Base-by-base conservation (phyloP, 192 early-diverging fungal genomes). In the Coemansia sp. region DNA sequence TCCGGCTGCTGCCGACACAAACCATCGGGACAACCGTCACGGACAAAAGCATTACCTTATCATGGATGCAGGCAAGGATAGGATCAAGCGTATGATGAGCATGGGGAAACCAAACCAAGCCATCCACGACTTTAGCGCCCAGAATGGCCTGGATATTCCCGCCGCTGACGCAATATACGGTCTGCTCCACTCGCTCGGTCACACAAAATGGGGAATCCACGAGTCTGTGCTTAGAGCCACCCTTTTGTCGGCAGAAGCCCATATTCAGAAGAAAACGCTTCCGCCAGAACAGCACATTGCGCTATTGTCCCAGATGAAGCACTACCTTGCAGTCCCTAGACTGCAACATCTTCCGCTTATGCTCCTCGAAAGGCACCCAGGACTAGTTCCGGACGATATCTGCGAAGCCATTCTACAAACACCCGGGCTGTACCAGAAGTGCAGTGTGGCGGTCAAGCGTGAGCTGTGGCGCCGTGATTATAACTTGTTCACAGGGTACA, bases 1-100 rank as follows among this genome's bases (percentile, higher is more conserved):
- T 16, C 26, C 51, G 8, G 51, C 19, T 4, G 51, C 51, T 21
- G 8, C 21, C 26, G 51, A 54, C 22, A 10, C 8, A 8, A 26
- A 19, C 51, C 51, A 54, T 9, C 19, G 26, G 0, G 51, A 54
- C 32, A 0, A 32, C 32, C 32, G 3, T 5, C 12, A 47, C 41
- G 46, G n/a, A 8, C 57, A 67, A 13, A 62, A 45, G 7, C 70
- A 66, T 19, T 41, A 59, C 51, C 32, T 70, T 57, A 65, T 71
- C 2, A 68, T 68, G 41, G 41, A 43, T 51, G 57, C 62, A 18
- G 77, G 77, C 40, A 64, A 66, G 57, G 77, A 79, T 22, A 54
- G 41, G 13, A 74, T 79, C 32, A 79, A 74, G 65, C 77, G 69
- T 43, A 47, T 71, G 65, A 71, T 79, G 77, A 74, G 77, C 62